Conservation (phyloP, 805 yeast species). For the Hanseniaspora meyeri region DNA sequence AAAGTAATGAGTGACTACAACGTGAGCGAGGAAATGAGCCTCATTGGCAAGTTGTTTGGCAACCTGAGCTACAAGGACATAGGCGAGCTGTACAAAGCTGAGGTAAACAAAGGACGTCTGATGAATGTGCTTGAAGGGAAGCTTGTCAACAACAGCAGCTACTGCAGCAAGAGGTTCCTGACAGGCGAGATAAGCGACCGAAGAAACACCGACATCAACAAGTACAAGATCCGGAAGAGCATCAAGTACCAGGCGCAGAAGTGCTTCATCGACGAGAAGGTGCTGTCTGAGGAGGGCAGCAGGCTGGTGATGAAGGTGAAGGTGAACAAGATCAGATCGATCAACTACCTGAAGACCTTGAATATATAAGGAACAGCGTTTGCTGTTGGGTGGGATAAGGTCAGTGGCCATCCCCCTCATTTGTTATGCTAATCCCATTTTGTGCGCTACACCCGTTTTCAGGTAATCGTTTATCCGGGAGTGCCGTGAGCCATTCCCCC, state of each 20-base stretch:
- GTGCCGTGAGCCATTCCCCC: too few species aligned
- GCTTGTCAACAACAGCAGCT: background rate
- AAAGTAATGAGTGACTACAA: background rate
- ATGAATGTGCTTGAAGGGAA: background rate
- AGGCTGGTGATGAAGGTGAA: conserved; percentile 1
- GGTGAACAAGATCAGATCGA: background rate
- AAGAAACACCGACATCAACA: background rate
- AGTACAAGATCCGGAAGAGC: background rate
- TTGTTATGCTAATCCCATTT: too few species aligned
- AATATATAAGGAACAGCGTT: background rate
- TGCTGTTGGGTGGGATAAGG: too few species aligned
- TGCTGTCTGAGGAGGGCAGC: background rate
- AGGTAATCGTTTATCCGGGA: too few species aligned
- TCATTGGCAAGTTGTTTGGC: background rate
- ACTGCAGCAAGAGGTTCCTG: conserved; percentile 6
- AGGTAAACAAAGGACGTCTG: background rate
- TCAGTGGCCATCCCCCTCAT: too few species aligned
- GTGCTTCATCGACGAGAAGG: background rate
- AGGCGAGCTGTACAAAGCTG: background rate
- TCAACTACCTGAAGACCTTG: background rate
- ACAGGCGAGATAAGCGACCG: background rate
- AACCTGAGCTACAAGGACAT: background rate
- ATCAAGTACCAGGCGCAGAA: conserved; percentile 5
- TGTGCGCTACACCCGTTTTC: too few species aligned
- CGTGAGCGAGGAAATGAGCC: background rate